Percentiles rank a stretch among this genome's conserved stretches.
phyloP scores from a whole-genome alignment of 2,329 filamentous ascomycete genomes.

The Kalmusia sp. region DNA sequence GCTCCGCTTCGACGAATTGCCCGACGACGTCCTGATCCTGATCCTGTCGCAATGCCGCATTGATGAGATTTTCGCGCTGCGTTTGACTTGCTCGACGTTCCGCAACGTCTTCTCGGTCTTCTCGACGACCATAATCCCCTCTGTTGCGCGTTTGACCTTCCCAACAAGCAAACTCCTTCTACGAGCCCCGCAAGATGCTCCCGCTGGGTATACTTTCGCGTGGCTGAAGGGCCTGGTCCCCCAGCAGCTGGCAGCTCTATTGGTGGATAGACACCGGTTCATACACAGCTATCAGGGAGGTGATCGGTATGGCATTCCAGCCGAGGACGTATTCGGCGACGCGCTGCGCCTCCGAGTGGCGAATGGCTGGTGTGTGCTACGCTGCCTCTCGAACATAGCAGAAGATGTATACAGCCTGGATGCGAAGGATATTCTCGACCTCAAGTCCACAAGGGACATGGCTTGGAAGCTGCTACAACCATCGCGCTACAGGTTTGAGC shows the following conservation, averaged over 20 bases:
- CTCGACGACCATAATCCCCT: conserved; percentile 34
- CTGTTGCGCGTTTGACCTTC: conserved; percentile 36
- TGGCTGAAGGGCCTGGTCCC: conserved; percentile 39
- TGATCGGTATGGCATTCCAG: conserved; percentile 33
- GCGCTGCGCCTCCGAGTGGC: conserved; percentile 33
- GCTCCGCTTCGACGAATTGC: conserved; percentile 24
- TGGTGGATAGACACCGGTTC: conserved; percentile 38
- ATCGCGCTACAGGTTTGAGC: conserved; percentile 24
- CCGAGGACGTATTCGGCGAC: conserved; percentile 39
- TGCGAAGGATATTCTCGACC: conserved; percentile 11
- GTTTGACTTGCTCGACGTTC: conserved; percentile 24
- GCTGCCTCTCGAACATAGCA: conserved; percentile 33
- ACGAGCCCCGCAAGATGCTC: conserved; percentile 9
- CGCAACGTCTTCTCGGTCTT: conserved; percentile 33
- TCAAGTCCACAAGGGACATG: conserved; percentile 17
- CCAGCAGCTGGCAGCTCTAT: conserved; percentile 35
- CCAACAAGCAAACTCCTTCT: conserved; percentile 27
- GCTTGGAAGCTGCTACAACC: conserved; percentile 21
- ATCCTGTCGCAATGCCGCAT: conserved; percentile 35
- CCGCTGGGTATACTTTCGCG: conserved; percentile 16
- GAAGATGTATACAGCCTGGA: conserved; percentile 21
- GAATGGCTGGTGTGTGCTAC: conserved; percentile 37
- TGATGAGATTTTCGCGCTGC: conserved; percentile 33
- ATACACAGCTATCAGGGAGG: conserved; percentile 19
- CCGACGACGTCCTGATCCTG: conserved; percentile 40